phyloP scores from a whole-genome alignment of 805 yeast genomes.

The Saturnispora saitoi region DNA sequence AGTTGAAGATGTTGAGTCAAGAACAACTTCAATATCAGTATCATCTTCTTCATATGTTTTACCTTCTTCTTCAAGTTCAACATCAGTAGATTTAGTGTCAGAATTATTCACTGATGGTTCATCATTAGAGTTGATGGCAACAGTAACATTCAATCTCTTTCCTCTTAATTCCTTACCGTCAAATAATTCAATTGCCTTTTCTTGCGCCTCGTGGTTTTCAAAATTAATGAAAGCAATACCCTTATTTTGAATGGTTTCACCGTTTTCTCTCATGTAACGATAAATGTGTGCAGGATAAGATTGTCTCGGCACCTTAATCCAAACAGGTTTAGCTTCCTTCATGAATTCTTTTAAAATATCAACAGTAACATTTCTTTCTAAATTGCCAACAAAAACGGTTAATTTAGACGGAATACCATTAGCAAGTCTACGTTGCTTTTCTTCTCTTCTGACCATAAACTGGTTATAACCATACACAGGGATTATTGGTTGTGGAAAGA shows the following conservation, averaged over 20 bases:
- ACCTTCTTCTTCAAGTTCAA: slow-evolving; percentile 1
- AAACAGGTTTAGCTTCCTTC: slow-evolving; percentile 41
- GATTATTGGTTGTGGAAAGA: background rate
- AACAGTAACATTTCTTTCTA: slow-evolving; percentile 42
- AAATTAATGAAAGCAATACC: slow-evolving; percentile 62
- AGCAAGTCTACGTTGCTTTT: slow-evolving; percentile 26
- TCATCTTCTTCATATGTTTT: slow-evolving; percentile 8
- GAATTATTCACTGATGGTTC: slow-evolving; percentile 10
- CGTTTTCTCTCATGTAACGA: slow-evolving; percentile 36
- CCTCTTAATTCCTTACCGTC: slow-evolving; percentile 62
- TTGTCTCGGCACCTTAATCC: slow-evolving; percentile 53
- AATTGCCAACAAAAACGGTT: slow-evolving; percentile 54
- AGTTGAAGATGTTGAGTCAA: background rate
- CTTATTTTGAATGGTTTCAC: slow-evolving; percentile 42
- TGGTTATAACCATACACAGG: background rate
- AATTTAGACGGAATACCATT: slow-evolving; percentile 48
- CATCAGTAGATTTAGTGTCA: slow-evolving; percentile 1
- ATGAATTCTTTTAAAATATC: slow-evolving; percentile 39
- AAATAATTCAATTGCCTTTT: slow-evolving; percentile 48
- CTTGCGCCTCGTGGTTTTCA: slow-evolving; percentile 36
- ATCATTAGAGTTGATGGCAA: slow-evolving; percentile 55
- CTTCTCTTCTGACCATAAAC: slow-evolving; percentile 18
- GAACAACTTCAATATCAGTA: slow-evolving; percentile 11
- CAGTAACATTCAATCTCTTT: slow-evolving; percentile 54
- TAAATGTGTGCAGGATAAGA: slow-evolving; percentile 36